phyloP scores from a whole-genome alignment of 805 yeast genomes.

The Torulaspora franciscae region DNA sequence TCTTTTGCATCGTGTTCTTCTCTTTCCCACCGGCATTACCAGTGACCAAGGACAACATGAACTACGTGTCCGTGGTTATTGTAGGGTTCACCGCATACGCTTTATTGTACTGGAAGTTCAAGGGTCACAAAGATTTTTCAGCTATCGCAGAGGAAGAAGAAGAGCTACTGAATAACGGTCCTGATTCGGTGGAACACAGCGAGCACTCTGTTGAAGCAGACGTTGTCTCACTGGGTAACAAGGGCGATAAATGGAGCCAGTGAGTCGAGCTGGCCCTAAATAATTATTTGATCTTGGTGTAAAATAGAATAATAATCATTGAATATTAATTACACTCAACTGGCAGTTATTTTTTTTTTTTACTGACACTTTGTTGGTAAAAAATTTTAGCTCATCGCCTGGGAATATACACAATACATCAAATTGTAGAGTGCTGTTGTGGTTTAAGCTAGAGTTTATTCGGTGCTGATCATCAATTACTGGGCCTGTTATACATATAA shows the following conservation, averaged over 20 bases:
- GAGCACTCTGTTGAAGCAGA: constrained; percentile 4
- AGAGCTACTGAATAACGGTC: constrained; percentile 10
- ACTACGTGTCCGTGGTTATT: constrained; percentile 57
- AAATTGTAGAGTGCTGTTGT: not conserved
- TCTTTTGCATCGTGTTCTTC: constrained; percentile 55
- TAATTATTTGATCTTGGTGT: not conserved
- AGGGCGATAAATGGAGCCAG: constrained; percentile 2
- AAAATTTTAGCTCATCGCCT: constrained; percentile 18
- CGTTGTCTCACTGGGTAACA: not conserved
- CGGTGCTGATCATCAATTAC: not conserved
- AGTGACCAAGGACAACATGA: constrained; percentile 57
- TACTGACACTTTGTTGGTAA: constrained; percentile 8
- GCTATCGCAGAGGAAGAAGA: constrained; percentile 26
- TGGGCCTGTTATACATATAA: not conserved
- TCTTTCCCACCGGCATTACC: constrained; percentile 64
- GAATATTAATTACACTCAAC: not conserved
- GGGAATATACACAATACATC: not conserved
- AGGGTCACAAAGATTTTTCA: constrained; percentile 37
- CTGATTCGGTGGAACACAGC: constrained; percentile 3
- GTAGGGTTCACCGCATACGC: constrained; percentile 44
- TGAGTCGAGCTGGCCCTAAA: not conserved
- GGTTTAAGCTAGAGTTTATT: too few species aligned
- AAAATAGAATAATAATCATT: not conserved
- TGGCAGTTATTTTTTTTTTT: not conserved
- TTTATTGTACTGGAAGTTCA: constrained; percentile 49